Percentiles rank a stretch among this genome's conserved stretches.
These are phyloP conservation scores for Colletotrichum viniferum DNA, from an alignment of 2,329 filamentous ascomycete genomes.

Conservation along the genomic window DNA sequence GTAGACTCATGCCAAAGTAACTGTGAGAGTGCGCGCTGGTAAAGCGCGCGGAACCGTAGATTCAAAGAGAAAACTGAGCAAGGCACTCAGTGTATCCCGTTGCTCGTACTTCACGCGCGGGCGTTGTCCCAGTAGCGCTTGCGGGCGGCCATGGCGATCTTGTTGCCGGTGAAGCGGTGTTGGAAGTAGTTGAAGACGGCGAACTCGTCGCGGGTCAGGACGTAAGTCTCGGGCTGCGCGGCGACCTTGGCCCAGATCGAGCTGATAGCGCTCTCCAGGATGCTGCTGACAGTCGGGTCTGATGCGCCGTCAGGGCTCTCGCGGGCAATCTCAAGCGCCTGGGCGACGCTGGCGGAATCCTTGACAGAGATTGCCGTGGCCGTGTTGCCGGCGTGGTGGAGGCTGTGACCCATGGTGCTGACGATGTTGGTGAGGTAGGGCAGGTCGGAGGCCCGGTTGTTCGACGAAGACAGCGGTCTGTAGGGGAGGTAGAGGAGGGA, in stretches of 20 bases:
- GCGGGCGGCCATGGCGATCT: constrained; percentile 51
- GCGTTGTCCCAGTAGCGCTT: constrained; percentile 59
- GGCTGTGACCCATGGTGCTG: constrained; percentile 20
- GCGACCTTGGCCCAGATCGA: constrained; percentile 73
- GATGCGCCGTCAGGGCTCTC: constrained; percentile 71
- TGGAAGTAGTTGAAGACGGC: constrained; percentile 87
- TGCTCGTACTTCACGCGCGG: constrained; percentile 33
- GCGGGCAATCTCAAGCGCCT: constrained; percentile 77
- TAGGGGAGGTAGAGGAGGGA: constrained; percentile 18
- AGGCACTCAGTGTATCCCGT: background rate
- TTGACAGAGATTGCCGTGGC: constrained; percentile 12
- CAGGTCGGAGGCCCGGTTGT: constrained; percentile 1
- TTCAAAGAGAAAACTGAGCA: background rate
- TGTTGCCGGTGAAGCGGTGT: constrained; percentile 62
- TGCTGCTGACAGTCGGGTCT: constrained; percentile 65
- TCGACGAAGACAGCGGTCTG: constrained; percentile 9
- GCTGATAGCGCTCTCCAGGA: constrained; percentile 68
- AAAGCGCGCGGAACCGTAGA: background rate
- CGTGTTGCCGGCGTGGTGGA: constrained; percentile 24
- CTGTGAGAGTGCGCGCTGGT: background rate
- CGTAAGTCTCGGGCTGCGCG: constrained; percentile 68
- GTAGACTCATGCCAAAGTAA: background rate
- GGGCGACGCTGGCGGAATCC: constrained; percentile 52
- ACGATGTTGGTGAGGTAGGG: constrained; percentile 15
- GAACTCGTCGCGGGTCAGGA: constrained; percentile 80